Base-by-base conservation (phyloP, 257 asterid species). In the Prunella vulgaris region DNA sequence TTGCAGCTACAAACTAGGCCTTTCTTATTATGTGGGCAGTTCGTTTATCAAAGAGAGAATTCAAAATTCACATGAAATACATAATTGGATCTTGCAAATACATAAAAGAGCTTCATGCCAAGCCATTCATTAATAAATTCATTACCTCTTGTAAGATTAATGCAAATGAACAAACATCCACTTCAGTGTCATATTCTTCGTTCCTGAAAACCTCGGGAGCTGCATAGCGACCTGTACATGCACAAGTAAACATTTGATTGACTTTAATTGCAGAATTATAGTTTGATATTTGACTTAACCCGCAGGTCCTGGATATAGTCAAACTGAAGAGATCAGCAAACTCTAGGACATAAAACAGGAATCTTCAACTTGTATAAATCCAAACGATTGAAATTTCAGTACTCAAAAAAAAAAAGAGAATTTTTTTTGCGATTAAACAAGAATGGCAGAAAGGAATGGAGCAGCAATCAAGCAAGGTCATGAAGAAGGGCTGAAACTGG, bases 111-210 rank as follows among this genome's bases (percentile, higher is more conserved):
- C 52, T 20, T 57, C 9, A 58, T 22, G 38, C 51, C 53, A 68
- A 52, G 46, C 27, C 25, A 46, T 46, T 46, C 5, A 46, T 46
- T 46, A 13, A 73, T 46, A 60, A 27, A 14, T 32, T 46, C 49
- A 30, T 74, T 78, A 93, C 98, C 98, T 94, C 96, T 82, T 94
- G 99, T 56, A 94, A 76, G 64, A 94, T 94, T 60, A 94, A 78
- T 52, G 95, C 96, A 79, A 91, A 94, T 64, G 99, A 91, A 85
- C 89, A 94, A 68, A 93, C 96, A 64, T 93, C 99, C 68, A 90
- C 99, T 86, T 93, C 88, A 25, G 97, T 90, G 60, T 89, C 96
- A 13, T 94, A 94, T 63, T 83, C 99, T 77, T 94, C 85, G 40
- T 89, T 82, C 78, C 73, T 88, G 84, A 78, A 88, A 75, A 91